Base-by-base conservation (phyloP, 2,329 filamentous ascomycete genomes). In the Ascochyta rabiei region DNA sequence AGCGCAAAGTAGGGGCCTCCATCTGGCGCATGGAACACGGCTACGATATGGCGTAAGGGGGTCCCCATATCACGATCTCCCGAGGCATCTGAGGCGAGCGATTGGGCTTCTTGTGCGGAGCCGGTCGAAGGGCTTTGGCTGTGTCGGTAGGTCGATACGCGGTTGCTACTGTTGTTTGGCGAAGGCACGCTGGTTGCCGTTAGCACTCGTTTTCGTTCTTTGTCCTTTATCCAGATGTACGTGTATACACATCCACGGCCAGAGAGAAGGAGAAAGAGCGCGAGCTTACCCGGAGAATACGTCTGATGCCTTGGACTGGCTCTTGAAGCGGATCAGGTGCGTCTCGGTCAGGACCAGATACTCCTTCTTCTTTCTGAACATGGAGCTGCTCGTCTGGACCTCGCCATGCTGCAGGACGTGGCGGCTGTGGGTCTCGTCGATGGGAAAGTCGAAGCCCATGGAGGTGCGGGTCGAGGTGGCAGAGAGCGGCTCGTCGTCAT, bases 341-440 rank as follows among this genome's bases (percentile, higher is more conserved):
- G 82, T 84, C 60, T 89, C 87, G 6, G 87, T 90, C 60, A 90
- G 77, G 13, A 90, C 88, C 49, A 90, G 76, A 64, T 88, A 90
- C 70, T 90, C 87, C 73, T 83, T 87, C 76, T 87, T 89, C 76
- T 89, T 89, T 69, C 87, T 80, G 74, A 89, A 88, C 80, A 90
- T 84, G 56, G 84, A 84, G 51, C 84, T 86, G 43, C 85, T 86
- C 12, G 85, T 89, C 73, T 90, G 87, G 15, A 89, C 84, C 68
- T 89, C 87, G 33, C 87, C 88, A 75, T 89, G 84, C 59, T 87
- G 82, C 33, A 89, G 73, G 18, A 89, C 84, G 26, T 78, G 67
- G 47, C 69, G 65, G 33, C 64, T 65, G 51, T 66, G 67, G 19
- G 64, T 56, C 2, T 68, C 60, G n/a, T 79, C 79, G 16, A 76